Conservation (phyloP, 176 grass and related monocot genomes). For the Bonia amplexicaulis region DNA sequence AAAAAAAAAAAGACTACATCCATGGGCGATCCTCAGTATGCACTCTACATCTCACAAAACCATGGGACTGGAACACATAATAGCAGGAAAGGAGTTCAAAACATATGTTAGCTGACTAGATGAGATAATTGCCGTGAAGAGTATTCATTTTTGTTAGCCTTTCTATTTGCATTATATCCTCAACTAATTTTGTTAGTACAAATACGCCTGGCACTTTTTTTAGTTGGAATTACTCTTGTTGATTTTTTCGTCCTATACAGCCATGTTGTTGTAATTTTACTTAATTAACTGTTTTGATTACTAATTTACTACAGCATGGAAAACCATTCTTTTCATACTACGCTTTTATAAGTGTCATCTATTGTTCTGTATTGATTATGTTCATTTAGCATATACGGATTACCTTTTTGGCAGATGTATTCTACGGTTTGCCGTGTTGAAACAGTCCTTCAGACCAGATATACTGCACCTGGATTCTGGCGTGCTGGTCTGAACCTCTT, state of each 20-base stretch:
- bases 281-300: conserved; percentile 9
- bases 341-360: not conserved
- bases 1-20: not conserved
- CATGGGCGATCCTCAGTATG: not conserved
- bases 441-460: conserved; percentile 82
- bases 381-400: not conserved
- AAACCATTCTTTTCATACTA: not conserved
- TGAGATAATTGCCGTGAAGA: not conserved
- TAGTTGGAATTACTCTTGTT: not conserved
- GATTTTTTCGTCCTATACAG: not conserved
- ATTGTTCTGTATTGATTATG: not conserved
- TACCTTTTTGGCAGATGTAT: conserved; percentile 53
- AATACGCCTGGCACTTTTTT: not conserved
- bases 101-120: not conserved
- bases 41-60: not conserved
- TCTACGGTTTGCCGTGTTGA: conserved; percentile 69
- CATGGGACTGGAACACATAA: not conserved
- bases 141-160: not conserved
- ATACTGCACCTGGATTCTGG: conserved; percentile 90
- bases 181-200: not conserved
- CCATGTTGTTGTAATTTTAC: conserved; percentile 1
- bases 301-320: not conserved
- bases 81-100: not conserved
- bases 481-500: conserved; percentile 75
- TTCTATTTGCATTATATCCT: not conserved